These are phyloP conservation scores for Cephalotrichum gorgonifer DNA, from an alignment of 2,329 filamentous ascomycete genomes.

Conservation along the genomic window DNA sequence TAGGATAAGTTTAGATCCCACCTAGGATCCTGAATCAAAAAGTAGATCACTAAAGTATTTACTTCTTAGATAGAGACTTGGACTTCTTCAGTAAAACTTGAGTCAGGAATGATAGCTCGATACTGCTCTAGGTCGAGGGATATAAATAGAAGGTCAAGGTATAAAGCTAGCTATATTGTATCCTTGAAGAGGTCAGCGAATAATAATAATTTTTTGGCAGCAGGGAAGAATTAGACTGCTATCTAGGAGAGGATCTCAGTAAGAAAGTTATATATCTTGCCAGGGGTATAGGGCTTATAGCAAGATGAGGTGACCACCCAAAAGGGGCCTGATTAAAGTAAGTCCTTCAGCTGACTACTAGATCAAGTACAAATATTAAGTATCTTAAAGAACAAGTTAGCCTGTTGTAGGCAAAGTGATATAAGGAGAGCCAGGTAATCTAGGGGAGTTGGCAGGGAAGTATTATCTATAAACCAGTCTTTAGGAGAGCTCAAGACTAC, in stretches of 20 bases:
- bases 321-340: background rate
- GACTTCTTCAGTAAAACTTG: background rate
- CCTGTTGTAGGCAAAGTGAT: background rate
- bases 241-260: background rate
- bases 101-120: background rate
- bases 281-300: background rate
- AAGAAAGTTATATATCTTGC: background rate
- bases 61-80: background rate
- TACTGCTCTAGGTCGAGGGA: background rate
- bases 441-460: background rate
- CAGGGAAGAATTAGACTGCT: background rate
- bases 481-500: background rate
- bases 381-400: slow-evolving; percentile 1
- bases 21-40: slow-evolving; percentile 1
- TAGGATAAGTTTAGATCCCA: slow-evolving; percentile 1
- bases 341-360: background rate
- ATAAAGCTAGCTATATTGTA: background rate
- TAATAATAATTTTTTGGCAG: background rate
- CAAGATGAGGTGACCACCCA: background rate
- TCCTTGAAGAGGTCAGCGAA: background rate
- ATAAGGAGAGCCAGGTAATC: slow-evolving; percentile 1
- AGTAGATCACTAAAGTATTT: background rate
- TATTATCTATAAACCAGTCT: background rate
- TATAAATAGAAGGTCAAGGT: background rate
- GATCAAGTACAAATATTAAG: background rate